Evolutionary conservation across 805 yeast species (phyloP).

Genomic region (Cyberlindnera japonica): DNA sequence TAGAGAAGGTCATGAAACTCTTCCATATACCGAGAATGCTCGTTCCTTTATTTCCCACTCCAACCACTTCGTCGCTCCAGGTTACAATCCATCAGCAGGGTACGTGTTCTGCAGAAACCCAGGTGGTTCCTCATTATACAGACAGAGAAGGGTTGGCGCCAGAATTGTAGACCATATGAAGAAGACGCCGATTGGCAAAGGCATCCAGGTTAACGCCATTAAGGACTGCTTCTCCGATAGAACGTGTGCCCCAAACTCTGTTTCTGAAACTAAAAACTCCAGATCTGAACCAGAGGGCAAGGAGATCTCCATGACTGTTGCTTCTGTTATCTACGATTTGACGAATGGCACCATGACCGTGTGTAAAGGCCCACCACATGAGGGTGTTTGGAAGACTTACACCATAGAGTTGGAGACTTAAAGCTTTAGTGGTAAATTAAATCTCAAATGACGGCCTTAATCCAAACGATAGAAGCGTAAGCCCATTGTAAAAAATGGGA

Average conservation of each 20-base stretch:
- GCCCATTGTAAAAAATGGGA: too few relatives aligned
- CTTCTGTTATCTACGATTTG: slow-evolving; percentile 15
- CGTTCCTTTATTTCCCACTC: slow-evolving; percentile 16
- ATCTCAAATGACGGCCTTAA: too few relatives aligned
- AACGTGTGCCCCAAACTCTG: slow-evolving; percentile 13
- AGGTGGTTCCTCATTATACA: slow-evolving; percentile 18
- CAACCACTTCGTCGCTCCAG: slow-evolving; percentile 13
- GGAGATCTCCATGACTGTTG: slow-evolving; percentile 16
- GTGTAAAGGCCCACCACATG: slow-evolving; percentile 28
- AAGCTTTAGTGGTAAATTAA: too few relatives aligned
- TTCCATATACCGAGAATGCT: slow-evolving; percentile 10
- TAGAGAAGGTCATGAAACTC: slow-evolving; percentile 10
- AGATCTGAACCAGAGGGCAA: slow-evolving; percentile 15
- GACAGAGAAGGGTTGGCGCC: slow-evolving; percentile 14
- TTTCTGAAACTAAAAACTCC: slow-evolving; percentile 15
- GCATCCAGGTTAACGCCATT: slow-evolving; percentile 9
- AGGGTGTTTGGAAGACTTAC: slow-evolving; percentile 43
- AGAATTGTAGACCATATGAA: slow-evolving; percentile 13
- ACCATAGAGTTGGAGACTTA: slow-evolving; percentile 8
- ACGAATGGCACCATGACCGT: slow-evolving; percentile 16
- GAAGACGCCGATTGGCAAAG: slow-evolving; percentile 10
- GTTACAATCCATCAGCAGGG: slow-evolving; percentile 15
- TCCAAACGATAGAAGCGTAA: too few relatives aligned
- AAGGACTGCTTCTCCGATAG: slow-evolving; percentile 11
- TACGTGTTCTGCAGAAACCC: slow-evolving; percentile 16